phyloP scores from a whole-genome alignment of 108 stramenopile species.

The Pseudonitzschia multiseries region DNA sequence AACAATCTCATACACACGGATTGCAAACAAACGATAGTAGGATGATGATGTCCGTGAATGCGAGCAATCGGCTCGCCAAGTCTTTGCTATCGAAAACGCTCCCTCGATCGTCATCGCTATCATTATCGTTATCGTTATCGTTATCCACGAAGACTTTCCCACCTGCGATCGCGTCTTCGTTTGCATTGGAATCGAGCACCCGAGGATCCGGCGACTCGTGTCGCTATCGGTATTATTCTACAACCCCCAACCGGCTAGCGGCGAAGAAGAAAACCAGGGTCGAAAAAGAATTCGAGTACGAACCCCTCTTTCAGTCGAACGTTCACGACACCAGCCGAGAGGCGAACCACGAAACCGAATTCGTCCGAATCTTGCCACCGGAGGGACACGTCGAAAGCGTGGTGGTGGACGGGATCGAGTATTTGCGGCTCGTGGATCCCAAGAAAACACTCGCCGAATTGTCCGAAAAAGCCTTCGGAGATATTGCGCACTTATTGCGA shows the following conservation, averaged over 20 bases:
- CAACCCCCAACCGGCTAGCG: background rate
- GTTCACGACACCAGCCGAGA: conserved; percentile 20
- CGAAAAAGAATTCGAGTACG: conserved; percentile 38
- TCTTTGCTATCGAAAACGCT: background rate
- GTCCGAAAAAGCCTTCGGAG: conserved; percentile 78
- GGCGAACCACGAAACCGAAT: conserved; percentile 42
- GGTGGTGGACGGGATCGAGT: conserved; percentile 53
- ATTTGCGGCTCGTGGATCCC: conserved; percentile 49
- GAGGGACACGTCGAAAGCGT: conserved; percentile 55
- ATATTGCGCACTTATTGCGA: conserved; percentile 92
- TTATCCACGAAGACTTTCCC: background rate
- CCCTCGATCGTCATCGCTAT: background rate
- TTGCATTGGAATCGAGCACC: background rate
- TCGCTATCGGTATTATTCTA: too few species aligned
- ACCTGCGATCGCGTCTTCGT: background rate
- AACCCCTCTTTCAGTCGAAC: conserved; percentile 70
- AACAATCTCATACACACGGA: background rate
- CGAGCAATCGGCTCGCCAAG: background rate
- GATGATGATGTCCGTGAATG: background rate
- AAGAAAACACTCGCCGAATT: conserved; percentile 53
- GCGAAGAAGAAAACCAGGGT: background rate
- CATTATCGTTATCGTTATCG: too few species aligned
- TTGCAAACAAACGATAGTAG: background rate
- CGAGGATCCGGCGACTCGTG: background rate
- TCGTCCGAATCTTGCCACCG: conserved; percentile 52